Conservation (phyloP, 2,329 filamentous ascomycete species). For the Exserohilum rostratum region DNA sequence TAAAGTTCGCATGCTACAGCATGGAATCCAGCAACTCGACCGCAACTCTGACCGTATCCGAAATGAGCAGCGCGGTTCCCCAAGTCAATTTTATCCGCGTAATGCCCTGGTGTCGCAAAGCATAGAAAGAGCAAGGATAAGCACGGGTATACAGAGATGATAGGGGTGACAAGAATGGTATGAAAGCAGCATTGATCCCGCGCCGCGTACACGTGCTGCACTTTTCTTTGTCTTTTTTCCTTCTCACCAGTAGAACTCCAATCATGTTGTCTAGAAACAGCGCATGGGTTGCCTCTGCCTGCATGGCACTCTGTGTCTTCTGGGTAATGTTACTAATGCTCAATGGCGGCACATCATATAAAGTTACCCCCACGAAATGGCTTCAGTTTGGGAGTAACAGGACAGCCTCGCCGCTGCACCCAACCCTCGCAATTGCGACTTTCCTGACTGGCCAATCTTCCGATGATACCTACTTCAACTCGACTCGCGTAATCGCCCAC, state of each 20-base stretch:
- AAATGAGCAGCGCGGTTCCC: too few species aligned
- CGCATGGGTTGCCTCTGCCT: background rate
- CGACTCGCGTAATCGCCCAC: slow-evolving; percentile 38
- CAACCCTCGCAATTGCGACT: slow-evolving; percentile 44
- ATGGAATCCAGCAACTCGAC: too few species aligned
- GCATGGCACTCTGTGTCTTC: background rate
- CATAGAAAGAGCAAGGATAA: too few species aligned
- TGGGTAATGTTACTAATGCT: background rate
- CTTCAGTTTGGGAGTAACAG: background rate
- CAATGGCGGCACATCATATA: background rate
- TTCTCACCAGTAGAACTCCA: background rate
- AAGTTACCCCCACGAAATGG: background rate
- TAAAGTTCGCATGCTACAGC: too few species aligned
- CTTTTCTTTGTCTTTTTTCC: too few species aligned
- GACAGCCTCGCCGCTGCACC: background rate
- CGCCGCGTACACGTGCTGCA: too few species aligned
- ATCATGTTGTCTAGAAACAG: background rate
- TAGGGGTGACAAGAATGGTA: too few species aligned
- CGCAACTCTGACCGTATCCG: too few species aligned
- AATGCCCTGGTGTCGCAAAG: too few species aligned
- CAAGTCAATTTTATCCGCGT: too few species aligned
- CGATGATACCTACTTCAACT: slow-evolving; percentile 48
- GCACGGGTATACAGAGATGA: too few species aligned
- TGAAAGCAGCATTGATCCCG: too few species aligned
- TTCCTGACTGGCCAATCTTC: slow-evolving; percentile 45